Conservation (phyloP, 1,284 basidiomycete genomes). For the Cryptococcus sp. region DNA sequence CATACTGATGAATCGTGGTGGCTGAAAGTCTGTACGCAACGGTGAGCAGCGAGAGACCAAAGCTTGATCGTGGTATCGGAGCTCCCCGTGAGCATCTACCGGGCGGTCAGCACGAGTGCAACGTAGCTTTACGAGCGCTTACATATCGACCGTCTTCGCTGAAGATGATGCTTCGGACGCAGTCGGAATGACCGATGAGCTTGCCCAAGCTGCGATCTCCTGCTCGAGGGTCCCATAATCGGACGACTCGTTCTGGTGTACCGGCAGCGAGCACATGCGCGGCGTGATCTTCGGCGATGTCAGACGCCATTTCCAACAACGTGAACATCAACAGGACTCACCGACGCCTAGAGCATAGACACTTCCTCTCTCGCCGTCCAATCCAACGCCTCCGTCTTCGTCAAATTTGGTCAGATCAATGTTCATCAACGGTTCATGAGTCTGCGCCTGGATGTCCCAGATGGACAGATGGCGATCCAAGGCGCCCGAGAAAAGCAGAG, state of each 20-base stretch:
- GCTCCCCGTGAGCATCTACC: slow-evolving; percentile 79
- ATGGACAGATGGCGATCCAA: slow-evolving; percentile 92
- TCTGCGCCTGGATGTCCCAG: slow-evolving; percentile 75
- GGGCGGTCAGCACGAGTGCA: slow-evolving; percentile 1
- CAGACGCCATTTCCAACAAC: neutral
- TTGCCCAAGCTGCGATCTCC: slow-evolving; percentile 63
- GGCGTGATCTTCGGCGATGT: slow-evolving; percentile 61
- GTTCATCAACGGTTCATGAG: slow-evolving; percentile 47
- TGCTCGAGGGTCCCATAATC: slow-evolving; percentile 89
- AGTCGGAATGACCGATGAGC: slow-evolving; percentile 94
- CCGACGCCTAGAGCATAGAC: slow-evolving; percentile 73
- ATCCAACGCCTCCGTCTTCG: slow-evolving; percentile 41
- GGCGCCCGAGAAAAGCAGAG: slow-evolving; percentile 89
- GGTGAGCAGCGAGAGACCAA: slow-evolving; percentile 87
- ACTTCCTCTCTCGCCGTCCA: slow-evolving; percentile 63
- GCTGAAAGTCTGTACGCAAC: slow-evolving; percentile 92
- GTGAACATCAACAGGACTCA: slow-evolving; percentile 23
- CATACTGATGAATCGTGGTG: slow-evolving; percentile 95
- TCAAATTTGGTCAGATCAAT: slow-evolving; percentile 45
- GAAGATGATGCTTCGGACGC: slow-evolving; percentile 84
- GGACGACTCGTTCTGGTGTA: slow-evolving; percentile 83
- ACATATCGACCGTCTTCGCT: slow-evolving; percentile 88
- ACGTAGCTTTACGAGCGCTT: slow-evolving; percentile 47
- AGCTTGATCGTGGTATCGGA: slow-evolving; percentile 76
- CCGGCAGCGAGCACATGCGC: slow-evolving; percentile 84